These are phyloP conservation scores for Leptodermis oblonga DNA, from an alignment of 257 asterid species.

Conservation along the genomic window DNA sequence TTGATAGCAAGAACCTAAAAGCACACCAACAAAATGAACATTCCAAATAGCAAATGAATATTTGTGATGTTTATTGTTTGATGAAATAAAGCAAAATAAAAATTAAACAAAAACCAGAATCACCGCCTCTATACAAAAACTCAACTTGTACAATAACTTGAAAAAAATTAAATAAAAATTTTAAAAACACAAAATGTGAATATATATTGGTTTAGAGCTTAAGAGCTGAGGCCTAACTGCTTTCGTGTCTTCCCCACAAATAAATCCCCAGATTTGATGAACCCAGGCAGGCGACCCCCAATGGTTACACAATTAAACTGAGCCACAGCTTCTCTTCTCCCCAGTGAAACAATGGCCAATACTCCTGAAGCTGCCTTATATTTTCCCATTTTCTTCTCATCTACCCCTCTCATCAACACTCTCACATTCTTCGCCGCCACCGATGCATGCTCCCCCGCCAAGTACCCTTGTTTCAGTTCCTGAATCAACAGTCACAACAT, in stretches of 20 bases:
- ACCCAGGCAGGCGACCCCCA: constrained; percentile 69
- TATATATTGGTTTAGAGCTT: too few species aligned
- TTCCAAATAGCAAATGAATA: too few species aligned
- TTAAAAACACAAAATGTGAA: too few species aligned
- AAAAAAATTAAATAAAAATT: too few species aligned
- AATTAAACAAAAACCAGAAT: too few species aligned
- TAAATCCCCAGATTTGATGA: constrained; percentile 75
- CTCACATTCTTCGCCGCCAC: constrained; percentile 68
- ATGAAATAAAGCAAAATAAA: too few species aligned
- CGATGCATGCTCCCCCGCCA: constrained; percentile 57
- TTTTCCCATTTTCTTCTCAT: constrained; percentile 33
- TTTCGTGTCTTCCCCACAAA: constrained; percentile 58
- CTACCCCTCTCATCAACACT: constrained; percentile 37
- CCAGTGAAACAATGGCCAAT: constrained; percentile 63
- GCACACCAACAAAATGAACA: too few species aligned
- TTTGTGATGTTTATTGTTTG: too few species aligned
- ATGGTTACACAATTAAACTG: constrained; percentile 48
- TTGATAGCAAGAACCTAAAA: too few species aligned
- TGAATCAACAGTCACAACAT: constrained; percentile 15
- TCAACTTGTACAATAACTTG: too few species aligned
- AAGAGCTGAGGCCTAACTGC: constrained; percentile 47
- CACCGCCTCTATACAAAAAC: too few species aligned
- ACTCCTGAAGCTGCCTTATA: constrained; percentile 56
- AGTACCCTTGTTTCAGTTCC: constrained; percentile 87
- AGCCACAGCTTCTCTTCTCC: constrained; percentile 57